Percentiles rank a stretch among this genome's conserved stretches.
These are phyloP conservation scores for Sodiomyces alkalinus DNA, from an alignment of 2,329 filamentous ascomycete genomes.

Conservation along the genomic window DNA sequence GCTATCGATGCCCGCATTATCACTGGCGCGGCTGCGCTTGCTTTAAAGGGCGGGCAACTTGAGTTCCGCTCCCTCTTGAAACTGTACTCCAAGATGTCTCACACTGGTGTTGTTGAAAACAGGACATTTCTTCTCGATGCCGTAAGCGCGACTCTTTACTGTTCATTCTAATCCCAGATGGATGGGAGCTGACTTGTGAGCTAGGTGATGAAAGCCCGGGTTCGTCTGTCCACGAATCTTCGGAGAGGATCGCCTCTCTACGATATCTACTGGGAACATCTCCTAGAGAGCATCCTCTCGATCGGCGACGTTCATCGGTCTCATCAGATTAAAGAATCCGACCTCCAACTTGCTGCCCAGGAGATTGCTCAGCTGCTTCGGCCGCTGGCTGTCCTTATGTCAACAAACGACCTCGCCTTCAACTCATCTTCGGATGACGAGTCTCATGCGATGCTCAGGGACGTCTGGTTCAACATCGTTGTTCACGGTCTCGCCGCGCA, in stretches of 20 bases:
- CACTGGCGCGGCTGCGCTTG: slow-evolving; percentile 62
- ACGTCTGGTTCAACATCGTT: slow-evolving; percentile 97
- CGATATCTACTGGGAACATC: slow-evolving; percentile 66
- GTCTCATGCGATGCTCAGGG: slow-evolving; percentile 58
- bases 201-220: slow-evolving; percentile 61
- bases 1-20: slow-evolving; percentile 76
- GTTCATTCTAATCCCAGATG: too few species aligned
- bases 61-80: slow-evolving; percentile 82
- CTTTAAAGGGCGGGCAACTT: slow-evolving; percentile 58
- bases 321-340: slow-evolving; percentile 57
- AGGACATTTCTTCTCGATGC: slow-evolving; percentile 55
- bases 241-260: slow-evolving; percentile 59
- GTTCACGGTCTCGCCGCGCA: slow-evolving; percentile 76
- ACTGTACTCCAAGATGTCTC: slow-evolving; percentile 60
- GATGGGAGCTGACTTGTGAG: not conserved
- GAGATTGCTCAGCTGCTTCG: slow-evolving; percentile 81
- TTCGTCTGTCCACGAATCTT: slow-evolving; percentile 58
- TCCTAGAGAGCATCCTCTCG: slow-evolving; percentile 77
- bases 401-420: slow-evolving; percentile 41
- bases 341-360: slow-evolving; percentile 66
- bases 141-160: slow-evolving; percentile 29
- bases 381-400: slow-evolving; percentile 75
- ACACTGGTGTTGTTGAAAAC: slow-evolving; percentile 56
- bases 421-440: slow-evolving; percentile 45
- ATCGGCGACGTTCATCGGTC: slow-evolving; percentile 74